Base-by-base conservation (phyloP, 2,329 filamentous ascomycete genomes). In the Xylaria sp. region DNA sequence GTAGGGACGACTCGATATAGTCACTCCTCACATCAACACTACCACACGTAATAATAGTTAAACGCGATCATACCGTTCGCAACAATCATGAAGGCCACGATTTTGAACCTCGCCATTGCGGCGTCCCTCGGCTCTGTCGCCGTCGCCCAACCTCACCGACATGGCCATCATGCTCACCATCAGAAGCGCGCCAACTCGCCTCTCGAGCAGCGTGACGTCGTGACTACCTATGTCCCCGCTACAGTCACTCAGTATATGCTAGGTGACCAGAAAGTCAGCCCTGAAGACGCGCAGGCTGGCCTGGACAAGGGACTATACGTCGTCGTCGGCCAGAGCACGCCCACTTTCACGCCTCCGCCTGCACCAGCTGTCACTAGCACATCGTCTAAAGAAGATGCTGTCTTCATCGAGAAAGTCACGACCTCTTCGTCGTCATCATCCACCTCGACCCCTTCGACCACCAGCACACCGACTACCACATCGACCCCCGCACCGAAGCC, bases 211-310 rank as follows among this genome's bases (percentile, higher is more conserved):
- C 85, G 84, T 67, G 79, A 82, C 44, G 82, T 84, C 58, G 83
- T 87, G 66, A 83, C 82, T 67, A 86, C 88, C 63, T 85, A 87
- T 64, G 86, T 90, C 60, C 83, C 86, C 51, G 86, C 90, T 39
- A 90, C 89, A 61, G 87, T 90, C 74, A 88, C 90, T 65, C 87
- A 91, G 66, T 98, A 94, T 82, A 86, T 91, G 78, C 83, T 94
- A 63, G 88, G 91, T 70, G 91, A 90, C 70, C 75, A 89, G 76
- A 72, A 83, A 41, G 86, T 97, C 74, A 83, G 84, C 63, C 81
- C 87, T 69, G 81, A 87, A 0, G 87, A 94, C 69, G 94, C 94
- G 63, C 86, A 91, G 82, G 79, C 88, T 65, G 93, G 94, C 72
- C 86, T 98, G 74, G 82, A 86, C 66, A 87, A 91, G 70, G 92